Conservation (phyloP, 345 rosid genomes). For the Salix brachista region DNA sequence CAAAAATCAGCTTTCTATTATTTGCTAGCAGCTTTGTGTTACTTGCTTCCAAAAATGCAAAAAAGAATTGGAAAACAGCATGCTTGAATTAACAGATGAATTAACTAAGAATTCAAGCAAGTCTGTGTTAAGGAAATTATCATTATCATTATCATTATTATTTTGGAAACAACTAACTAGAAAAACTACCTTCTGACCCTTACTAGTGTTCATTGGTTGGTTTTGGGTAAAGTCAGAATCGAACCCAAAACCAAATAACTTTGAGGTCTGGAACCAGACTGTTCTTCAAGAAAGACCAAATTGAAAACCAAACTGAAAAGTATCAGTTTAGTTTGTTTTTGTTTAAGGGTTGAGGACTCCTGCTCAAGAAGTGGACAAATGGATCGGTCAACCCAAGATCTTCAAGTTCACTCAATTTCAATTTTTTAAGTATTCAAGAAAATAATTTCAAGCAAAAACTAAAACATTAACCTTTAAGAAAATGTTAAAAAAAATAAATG, state of each 20-base stretch:
- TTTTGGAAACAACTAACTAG: background rate
- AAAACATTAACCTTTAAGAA: background rate
- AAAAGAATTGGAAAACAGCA: background rate
- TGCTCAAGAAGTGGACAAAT: constrained; percentile 26
- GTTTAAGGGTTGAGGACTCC: constrained; percentile 21
- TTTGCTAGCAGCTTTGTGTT: no score
- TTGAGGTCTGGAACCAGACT: constrained; percentile 15
- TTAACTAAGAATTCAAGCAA: background rate
- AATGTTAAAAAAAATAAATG: background rate
- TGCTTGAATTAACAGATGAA: background rate
- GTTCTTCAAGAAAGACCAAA: constrained; percentile 15
- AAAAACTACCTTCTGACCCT: constrained; percentile 12
- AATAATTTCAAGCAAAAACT: background rate
- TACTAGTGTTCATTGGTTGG: constrained; percentile 12
- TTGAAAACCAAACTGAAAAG: constrained; percentile 12
- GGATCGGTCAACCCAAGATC: constrained; percentile 20
- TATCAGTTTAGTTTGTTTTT: constrained; percentile 11
- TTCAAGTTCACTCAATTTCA: background rate
- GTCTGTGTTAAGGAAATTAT: background rate
- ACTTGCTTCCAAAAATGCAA: background rate
- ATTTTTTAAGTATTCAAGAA: background rate
- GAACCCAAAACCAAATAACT: constrained; percentile 9
- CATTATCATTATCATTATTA: background rate
- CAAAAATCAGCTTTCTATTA: background rate
- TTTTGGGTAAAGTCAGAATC: constrained; percentile 11